These are phyloP conservation scores for Fusarium haematococcum DNA, from an alignment of 2,329 filamentous ascomycete species.

Conservation along the genomic window DNA sequence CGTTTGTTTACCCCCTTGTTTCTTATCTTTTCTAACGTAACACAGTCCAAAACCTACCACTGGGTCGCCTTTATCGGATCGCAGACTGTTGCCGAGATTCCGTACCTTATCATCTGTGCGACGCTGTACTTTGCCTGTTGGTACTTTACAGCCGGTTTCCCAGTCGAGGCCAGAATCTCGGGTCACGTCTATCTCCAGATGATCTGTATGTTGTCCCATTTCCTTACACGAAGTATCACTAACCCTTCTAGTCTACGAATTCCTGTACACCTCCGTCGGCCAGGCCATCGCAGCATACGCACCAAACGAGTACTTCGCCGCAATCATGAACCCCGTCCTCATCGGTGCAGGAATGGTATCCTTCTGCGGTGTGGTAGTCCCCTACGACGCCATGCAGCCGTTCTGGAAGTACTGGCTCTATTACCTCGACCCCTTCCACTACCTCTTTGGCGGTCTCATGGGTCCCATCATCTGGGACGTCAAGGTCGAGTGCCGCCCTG, in stretches of 20 bases:
- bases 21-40: neutral
- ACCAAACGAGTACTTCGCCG: slow-evolving; percentile 4
- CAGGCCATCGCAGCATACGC: slow-evolving; percentile 10
- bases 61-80: slow-evolving; percentile 65
- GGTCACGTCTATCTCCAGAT: slow-evolving; percentile 60
- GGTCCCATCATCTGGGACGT: slow-evolving; percentile 53
- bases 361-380: slow-evolving; percentile 44
- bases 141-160: slow-evolving; percentile 56
- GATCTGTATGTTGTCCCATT: slow-evolving; percentile 53
- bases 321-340: slow-evolving; percentile 5
- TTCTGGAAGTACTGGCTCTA: slow-evolving; percentile 52
- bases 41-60: slow-evolving; percentile 58
- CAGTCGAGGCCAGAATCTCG: slow-evolving; percentile 51
- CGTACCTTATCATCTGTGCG: slow-evolving; percentile 52
- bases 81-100: slow-evolving; percentile 55
- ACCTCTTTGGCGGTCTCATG: slow-evolving; percentile 54
- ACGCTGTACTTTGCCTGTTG: slow-evolving; percentile 60
- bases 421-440: slow-evolving; percentile 57
- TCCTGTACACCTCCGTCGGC: slow-evolving; percentile 50
- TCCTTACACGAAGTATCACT: neutral
- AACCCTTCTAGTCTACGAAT: slow-evolving; percentile 52
- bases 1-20: neutral
- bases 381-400: slow-evolving; percentile 32
- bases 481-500: slow-evolving; percentile 49
- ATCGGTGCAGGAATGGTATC: slow-evolving; percentile 20